Evolutionary conservation across 2,329 filamentous ascomycete genomes (phyloP).

Genomic region (Huntiella bhutanensis): DNA sequence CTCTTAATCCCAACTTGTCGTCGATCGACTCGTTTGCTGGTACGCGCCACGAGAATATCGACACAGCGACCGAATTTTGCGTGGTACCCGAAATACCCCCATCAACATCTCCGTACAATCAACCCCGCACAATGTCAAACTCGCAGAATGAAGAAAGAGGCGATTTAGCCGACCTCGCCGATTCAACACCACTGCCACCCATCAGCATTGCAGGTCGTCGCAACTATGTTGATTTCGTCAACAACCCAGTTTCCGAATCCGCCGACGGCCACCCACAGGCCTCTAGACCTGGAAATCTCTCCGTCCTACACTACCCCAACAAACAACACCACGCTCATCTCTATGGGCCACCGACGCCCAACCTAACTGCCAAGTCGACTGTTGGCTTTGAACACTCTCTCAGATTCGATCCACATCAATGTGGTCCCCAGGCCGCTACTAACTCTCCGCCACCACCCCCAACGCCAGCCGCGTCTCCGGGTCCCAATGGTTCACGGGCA

Average conservation of each 20-base stretch:
- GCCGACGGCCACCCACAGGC: slow-evolving; percentile 30
- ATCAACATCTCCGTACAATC: background rate
- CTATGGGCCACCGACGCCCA: slow-evolving; percentile 44
- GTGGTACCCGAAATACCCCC: too few species aligned
- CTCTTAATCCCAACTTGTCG: too few species aligned
- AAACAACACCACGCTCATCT: slow-evolving; percentile 34
- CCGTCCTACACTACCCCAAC: slow-evolving; percentile 17
- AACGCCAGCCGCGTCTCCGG: slow-evolving; percentile 45
- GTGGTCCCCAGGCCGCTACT: slow-evolving; percentile 20
- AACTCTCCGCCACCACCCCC: slow-evolving; percentile 45
- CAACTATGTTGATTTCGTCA: slow-evolving; percentile 33
- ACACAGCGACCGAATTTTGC: too few species aligned
- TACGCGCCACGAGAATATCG: too few species aligned
- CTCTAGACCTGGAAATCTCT: background rate
- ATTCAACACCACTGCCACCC: too few species aligned
- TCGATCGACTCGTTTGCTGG: too few species aligned
- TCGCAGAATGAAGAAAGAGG: too few species aligned
- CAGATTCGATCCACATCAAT: slow-evolving; percentile 26
- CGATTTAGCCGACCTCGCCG: too few species aligned
- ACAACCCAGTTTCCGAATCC: slow-evolving; percentile 25
- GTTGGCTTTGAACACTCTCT: slow-evolving; percentile 25
- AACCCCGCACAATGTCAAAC: background rate
- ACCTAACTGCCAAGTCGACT: slow-evolving; percentile 41
- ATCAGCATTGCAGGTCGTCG: slow-evolving; percentile 40
- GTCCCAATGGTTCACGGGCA: slow-evolving; percentile 39